These are phyloP conservation scores for Pseudogymnoascus sp. DNA, from an alignment of 2,329 filamentous ascomycete genomes.

Conservation along the genomic window DNA sequence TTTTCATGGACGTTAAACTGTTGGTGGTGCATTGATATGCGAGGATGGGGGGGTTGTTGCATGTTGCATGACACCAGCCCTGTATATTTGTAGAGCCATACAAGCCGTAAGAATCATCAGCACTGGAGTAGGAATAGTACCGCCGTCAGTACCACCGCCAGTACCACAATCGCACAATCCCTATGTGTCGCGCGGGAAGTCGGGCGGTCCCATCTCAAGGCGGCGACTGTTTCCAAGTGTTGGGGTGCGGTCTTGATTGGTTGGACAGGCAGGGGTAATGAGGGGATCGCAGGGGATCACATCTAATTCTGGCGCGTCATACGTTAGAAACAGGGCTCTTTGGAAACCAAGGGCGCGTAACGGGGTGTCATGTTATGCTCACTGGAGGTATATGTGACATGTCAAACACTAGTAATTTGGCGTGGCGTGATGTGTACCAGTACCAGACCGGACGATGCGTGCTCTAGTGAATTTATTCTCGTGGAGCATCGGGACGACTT, in stretches of 20 bases:
- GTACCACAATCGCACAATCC: neutral
- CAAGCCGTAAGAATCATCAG: neutral
- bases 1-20: neutral
- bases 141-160: neutral
- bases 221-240: slow-evolving; percentile 7
- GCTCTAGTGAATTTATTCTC: neutral
- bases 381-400: neutral
- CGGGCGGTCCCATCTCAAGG: slow-evolving; percentile 5
- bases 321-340: slow-evolving; percentile 8
- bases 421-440: neutral
- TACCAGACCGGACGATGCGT: slow-evolving; percentile 3
- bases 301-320: slow-evolving; percentile 9
- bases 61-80: slow-evolving; percentile 1
- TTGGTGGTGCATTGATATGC: neutral
- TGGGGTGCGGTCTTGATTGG: neutral
- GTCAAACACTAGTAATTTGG: neutral
- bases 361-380: slow-evolving; percentile 6
- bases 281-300: neutral
- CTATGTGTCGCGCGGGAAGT: neutral
- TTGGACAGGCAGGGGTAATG: neutral
- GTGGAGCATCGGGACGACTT: neutral
- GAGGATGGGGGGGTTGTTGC: neutral
- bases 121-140: neutral
- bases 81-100: neutral
- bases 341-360: slow-evolving; percentile 9